Evolutionary conservation across 1,284 basidiomycete species (phyloP).

Genomic region (Cystobasidiaceae sp.): DNA sequence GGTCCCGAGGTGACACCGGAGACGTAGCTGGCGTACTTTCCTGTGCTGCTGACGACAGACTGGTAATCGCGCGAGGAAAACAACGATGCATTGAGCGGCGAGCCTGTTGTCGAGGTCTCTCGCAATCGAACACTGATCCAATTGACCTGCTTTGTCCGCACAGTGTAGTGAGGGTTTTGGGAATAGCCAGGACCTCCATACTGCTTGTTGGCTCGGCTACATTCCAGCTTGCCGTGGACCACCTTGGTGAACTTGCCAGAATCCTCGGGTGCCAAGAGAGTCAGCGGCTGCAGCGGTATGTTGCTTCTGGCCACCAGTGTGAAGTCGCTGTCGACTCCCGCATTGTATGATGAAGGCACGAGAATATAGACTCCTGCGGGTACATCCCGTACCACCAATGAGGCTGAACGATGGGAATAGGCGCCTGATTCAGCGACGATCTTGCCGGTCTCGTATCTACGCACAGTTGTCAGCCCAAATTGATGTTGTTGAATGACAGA

Average conservation of each 20-base stretch:
- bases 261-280: slow-evolving; percentile 1
- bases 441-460: slow-evolving; percentile 9
- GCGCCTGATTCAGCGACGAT: slow-evolving; percentile 10
- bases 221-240: neutral
- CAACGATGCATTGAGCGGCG: neutral
- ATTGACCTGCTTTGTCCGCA: neutral
- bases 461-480: neutral
- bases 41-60: neutral
- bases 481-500: neutral
- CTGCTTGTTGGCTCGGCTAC: neutral
- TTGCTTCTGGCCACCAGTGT: neutral
- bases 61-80: too few relatives aligned
- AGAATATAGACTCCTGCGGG: neutral
- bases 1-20: slow-evolving; percentile 1
- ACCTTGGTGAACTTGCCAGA: slow-evolving; percentile 5
- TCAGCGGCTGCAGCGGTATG: neutral
- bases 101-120: neutral
- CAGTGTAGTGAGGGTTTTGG: slow-evolving; percentile 6
- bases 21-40: slow-evolving; percentile 15
- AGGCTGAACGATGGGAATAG: slow-evolving; percentile 8
- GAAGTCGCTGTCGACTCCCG: neutral
- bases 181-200: neutral
- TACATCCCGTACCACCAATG: neutral
- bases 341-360: slow-evolving; percentile 8
- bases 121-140: neutral